A percentile compares a stretch with the other conserved stretches of the same genome.
phyloP scores from a whole-genome alignment of 257 asterid species.

The Anisodus acutangulus region DNA sequence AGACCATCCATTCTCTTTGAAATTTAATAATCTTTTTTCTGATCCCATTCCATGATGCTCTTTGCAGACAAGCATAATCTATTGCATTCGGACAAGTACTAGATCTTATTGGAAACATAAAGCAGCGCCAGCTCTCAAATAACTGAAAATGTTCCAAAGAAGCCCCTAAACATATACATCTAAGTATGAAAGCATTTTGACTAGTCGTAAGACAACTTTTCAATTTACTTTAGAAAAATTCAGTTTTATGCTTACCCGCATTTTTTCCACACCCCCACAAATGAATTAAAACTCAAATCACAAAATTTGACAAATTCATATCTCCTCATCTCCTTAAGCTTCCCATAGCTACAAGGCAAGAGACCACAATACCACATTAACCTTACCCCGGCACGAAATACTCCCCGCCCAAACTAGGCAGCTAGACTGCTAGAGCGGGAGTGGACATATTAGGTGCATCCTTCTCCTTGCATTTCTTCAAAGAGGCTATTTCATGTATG shows the following conservation, averaged over 20 bases:
- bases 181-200: not conserved
- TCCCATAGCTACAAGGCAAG: not conserved
- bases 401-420: not conserved
- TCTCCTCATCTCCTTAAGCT: not conserved
- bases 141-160: constrained; percentile 2
- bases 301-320: not conserved
- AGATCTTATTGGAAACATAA: not conserved
- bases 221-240: not conserved
- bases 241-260: not conserved
- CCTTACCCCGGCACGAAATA: not conserved
- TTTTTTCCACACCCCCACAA: not conserved
- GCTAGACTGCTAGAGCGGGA: not conserved
- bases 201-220: not conserved
- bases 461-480: not conserved
- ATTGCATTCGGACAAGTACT: constrained; percentile 16
- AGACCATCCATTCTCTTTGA: not conserved
- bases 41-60: not conserved
- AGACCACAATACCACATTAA: not conserved
- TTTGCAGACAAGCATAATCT: constrained; percentile 4
- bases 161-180: not conserved
- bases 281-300: not conserved
- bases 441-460: not conserved
- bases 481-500: not conserved
- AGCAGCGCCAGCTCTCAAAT: not conserved
- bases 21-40: constrained; percentile 15